Evolutionary conservation across 257 asterid genomes (phyloP).

Genomic region (Nicotiana sylvestris): DNA sequence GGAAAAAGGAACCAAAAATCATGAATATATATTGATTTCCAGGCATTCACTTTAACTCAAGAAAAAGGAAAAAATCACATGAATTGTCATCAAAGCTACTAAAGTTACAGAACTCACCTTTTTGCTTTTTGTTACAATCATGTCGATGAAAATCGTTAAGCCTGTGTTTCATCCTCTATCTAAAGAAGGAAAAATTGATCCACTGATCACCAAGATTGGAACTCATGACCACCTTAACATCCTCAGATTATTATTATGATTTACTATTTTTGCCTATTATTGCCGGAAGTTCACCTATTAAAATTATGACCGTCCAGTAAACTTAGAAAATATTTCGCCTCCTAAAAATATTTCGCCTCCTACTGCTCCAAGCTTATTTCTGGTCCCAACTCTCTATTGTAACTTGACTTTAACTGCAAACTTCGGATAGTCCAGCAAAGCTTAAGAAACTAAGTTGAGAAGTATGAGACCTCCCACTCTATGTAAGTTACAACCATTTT

Average conservation of each 20-base stretch:
- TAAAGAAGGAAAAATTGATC: too few relatives aligned
- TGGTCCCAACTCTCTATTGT: too few relatives aligned
- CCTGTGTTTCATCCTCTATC: too few relatives aligned
- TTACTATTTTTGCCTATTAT: too few relatives aligned
- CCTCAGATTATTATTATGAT: too few relatives aligned
- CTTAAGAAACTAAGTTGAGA: background rate
- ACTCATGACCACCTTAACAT: too few relatives aligned
- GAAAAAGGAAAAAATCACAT: background rate
- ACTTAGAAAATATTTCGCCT: too few relatives aligned
- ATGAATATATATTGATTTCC: slow-evolving; percentile 1
- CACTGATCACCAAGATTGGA: too few relatives aligned
- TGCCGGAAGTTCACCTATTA: background rate
- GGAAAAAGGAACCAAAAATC: background rate
- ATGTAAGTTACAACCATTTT: background rate
- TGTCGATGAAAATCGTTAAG: background rate
- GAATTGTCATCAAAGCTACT: background rate
- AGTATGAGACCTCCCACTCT: background rate
- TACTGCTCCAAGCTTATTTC: background rate
- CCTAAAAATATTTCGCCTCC: too few relatives aligned
- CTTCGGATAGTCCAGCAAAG: background rate
- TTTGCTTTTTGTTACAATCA: background rate
- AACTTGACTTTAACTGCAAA: background rate
- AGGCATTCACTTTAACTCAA: background rate
- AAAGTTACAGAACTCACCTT: background rate
- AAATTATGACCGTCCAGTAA: background rate